Base-by-base conservation (phyloP, 805 yeast species). In the Torulaspora gathmanii region DNA sequence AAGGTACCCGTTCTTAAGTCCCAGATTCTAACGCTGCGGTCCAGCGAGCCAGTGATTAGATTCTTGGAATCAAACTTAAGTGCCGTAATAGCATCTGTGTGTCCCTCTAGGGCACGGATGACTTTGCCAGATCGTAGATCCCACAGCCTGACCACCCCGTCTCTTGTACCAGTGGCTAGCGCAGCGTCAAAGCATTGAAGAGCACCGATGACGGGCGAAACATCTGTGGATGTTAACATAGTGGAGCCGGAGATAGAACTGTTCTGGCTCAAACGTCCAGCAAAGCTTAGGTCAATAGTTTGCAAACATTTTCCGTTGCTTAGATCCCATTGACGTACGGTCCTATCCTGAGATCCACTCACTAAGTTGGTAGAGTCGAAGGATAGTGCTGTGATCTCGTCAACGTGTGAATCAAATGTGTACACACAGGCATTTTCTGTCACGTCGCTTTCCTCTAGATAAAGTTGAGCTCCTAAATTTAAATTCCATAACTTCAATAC, bases 321-420 rank as follows among this genome's bases (percentile, higher is more conserved):
- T 49, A 80, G 52, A 64, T 84, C 91, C 91, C 91, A 84, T 58
- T 82, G 87, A 39, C 90, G 72, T 9, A 85, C 73, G 0, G 91
- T 84, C 39, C 77, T 70, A 59, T 84, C 93, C 34, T 77, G 74
- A 0, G 90, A 82, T 0, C 88, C 89, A 40, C 85, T 75, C 2
- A 85, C 79, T 37, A 84, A 56, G n/a, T 73, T 72, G 35, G 67
- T 64, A 12, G 74, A 72, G 50, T 73, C 74, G 57, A 77, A 75
- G 53, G 79, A 73, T 33, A 84, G 57, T 0, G 86, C 82, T 0
- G 86, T 79, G 33, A 84, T 71, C 50, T 78, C 83, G 41, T 77
- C 88, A 31, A 82, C 69, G 54, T 84, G 93, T 2, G 84, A 77
- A 37, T 76, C 82, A 51, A 81, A 78, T 5, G 77, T 72, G 33